Conservation (phyloP, 2,329 filamentous ascomycete genomes). For the Talaromyces sp. region DNA sequence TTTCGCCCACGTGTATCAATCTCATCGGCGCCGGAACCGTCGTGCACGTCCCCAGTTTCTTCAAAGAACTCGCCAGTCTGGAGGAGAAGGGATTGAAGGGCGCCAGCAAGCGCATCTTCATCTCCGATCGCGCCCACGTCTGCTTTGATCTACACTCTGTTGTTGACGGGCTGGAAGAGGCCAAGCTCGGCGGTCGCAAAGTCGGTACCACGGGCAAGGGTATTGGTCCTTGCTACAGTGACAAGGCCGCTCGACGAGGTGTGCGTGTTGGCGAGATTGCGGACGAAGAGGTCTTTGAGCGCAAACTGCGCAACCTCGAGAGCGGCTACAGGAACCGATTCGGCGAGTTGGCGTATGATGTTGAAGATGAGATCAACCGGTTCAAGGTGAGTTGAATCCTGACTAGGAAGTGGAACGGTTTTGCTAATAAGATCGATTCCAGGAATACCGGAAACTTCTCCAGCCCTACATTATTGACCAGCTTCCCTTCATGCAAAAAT, state of each 20-base stretch:
- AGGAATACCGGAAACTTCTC: conserved; percentile 34
- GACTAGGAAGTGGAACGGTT: neutral
- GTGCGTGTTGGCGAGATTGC: conserved; percentile 55
- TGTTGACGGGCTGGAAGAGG: conserved; percentile 43
- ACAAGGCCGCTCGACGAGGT: conserved; percentile 56
- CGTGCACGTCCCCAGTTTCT: conserved; percentile 44
- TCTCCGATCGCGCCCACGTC: conserved; percentile 43
- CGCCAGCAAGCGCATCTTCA: conserved; percentile 38
- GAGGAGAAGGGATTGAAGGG: conserved; percentile 39
- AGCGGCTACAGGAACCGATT: conserved; percentile 52
- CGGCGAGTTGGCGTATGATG: conserved; percentile 54
- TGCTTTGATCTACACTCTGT: conserved; percentile 41
- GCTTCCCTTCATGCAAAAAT: conserved; percentile 50
- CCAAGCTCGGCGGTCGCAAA: conserved; percentile 38
- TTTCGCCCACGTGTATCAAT: conserved; percentile 41
- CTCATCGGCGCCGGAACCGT: conserved; percentile 44
- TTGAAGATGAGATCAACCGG: conserved; percentile 54
- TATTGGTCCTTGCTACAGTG: conserved; percentile 56
- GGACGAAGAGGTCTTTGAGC: conserved; percentile 52
- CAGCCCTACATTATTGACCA: conserved; percentile 37
- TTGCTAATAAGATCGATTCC: neutral
- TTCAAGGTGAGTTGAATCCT: conserved; percentile 42
- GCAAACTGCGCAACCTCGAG: conserved; percentile 49
- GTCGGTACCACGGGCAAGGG: conserved; percentile 47
- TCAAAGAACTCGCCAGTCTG: conserved; percentile 41